Evolutionary conservation across 2,329 filamentous ascomycete species (phyloP).

Genomic region (Pseudogymnoascus sp.): DNA sequence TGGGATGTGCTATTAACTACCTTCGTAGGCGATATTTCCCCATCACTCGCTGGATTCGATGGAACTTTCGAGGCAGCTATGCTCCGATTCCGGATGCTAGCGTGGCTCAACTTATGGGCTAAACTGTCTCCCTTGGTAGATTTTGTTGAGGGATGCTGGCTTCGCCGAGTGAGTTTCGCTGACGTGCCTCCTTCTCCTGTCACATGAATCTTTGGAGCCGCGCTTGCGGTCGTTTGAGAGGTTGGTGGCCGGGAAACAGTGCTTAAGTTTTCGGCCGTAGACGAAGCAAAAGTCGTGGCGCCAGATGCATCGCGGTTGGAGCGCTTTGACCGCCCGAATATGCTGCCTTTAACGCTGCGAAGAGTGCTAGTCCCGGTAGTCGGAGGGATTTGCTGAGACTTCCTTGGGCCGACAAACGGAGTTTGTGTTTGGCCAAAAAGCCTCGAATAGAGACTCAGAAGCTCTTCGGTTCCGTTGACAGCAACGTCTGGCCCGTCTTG

Average conservation of each 20-base stretch:
- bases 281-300: background rate
- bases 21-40: background rate
- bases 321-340: conserved; percentile 59
- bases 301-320: conserved; percentile 37
- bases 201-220: conserved; percentile 63
- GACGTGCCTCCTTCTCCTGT: conserved; percentile 53
- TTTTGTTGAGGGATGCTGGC: conserved; percentile 31
- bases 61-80: conserved; percentile 30
- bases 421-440: conserved; percentile 56
- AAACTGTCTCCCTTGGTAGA: conserved; percentile 30
- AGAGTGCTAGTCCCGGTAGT: conserved; percentile 65
- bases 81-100: conserved; percentile 46
- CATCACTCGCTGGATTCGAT: conserved; percentile 3
- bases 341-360: conserved; percentile 64
- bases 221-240: conserved; percentile 20
- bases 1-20: background rate
- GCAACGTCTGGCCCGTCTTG: conserved; percentile 77
- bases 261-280: background rate
- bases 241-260: conserved; percentile 26
- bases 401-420: conserved; percentile 26
- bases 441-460: conserved; percentile 72
- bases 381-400: conserved; percentile 44
- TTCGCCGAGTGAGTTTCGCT: conserved; percentile 28
- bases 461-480: conserved; percentile 79
- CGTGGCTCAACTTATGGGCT: conserved; percentile 32